Conservation (phyloP, 805 yeast species). For the Yarrowia deformans region DNA sequence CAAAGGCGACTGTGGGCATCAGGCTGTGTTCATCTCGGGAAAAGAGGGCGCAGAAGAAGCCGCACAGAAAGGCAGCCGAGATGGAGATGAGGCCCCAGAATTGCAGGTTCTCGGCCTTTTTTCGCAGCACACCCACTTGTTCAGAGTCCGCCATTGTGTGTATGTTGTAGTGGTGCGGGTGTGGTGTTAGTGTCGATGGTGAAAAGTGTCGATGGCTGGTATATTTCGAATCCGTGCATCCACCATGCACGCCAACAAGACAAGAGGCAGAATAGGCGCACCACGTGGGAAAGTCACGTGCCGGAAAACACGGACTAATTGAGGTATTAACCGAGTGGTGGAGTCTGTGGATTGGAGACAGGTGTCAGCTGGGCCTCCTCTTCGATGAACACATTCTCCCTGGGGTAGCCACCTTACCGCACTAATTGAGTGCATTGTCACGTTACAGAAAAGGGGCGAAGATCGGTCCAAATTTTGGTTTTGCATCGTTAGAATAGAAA, state of each 20-base stretch:
- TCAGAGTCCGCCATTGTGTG: slow-evolving; percentile 9
- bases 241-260: neutral
- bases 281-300: slow-evolving; percentile 28
- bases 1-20: slow-evolving; percentile 26
- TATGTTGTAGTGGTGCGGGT: neutral
- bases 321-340: neutral
- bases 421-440: slow-evolving; percentile 2
- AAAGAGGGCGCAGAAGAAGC: slow-evolving; percentile 8
- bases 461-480: neutral
- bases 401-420: neutral
- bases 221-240: neutral
- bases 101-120: slow-evolving; percentile 21
- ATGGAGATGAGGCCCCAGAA: slow-evolving; percentile 36
- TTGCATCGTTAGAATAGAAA: neutral
- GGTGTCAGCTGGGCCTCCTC: neutral
- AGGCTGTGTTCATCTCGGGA: slow-evolving; percentile 12
- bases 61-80: slow-evolving; percentile 5
- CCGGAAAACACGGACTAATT: neutral
- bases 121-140: neutral
- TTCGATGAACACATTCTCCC: too few relatives aligned
- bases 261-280: slow-evolving; percentile 20
- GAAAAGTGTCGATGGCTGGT: slow-evolving; percentile 7
- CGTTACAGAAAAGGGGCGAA: neutral
- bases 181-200: too few relatives aligned
- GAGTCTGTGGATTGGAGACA: too few relatives aligned